Base-by-base conservation (phyloP, 768 basidiomycete species). In the Russula brevipes region DNA sequence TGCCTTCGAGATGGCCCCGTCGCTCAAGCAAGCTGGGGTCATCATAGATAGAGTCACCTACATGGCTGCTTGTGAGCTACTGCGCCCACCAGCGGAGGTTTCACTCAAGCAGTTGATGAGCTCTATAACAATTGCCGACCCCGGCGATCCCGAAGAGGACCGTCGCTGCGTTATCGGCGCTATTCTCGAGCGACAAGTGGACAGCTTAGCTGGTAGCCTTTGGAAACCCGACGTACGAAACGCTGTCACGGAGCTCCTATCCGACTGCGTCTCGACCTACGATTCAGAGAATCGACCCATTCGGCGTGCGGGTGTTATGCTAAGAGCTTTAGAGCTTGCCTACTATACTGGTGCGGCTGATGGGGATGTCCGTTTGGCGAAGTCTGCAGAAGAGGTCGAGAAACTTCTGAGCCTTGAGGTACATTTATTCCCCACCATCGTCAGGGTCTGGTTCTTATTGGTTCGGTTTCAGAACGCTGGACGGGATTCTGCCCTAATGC, bases 1-100 rank as follows among this genome's bases (percentile, higher is more conserved):
- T 36, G 68, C 82, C 11, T 84, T 85, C 66, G 75, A 74, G n/a
- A 57, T 73, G 0, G 77, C 75, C 12, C 69, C 77, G 33, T 69
- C 75, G 2, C 72, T 83, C 41, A 83, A 80, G 65, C 86, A 88
- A 60, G 78, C 90, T 6, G 81, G 76, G 0, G 72, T 75, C 8
- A 79, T 91, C 46, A 68, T 92, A 17, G 88, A 91, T 64, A 77
- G 85, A 19, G 75, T 85, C 30, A 86, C 89, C 0, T 87, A 85
- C 61, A 77, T 88, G 30, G 86, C 82, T 12, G 75, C 82, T 2
- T 87, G 81, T 70, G 89, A 92, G 35, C 80, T 92, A 5, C 75
- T 88, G 35, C 74, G 87, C 52, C 67, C 76, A 8, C 74, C 84
- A 0, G 70, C 73, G 5, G 75, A 78, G 12, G 76, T 88, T 5